A percentile compares a stretch with the other conserved stretches of the same genome.
These are phyloP conservation scores for Pythium biforme DNA, from an alignment of 352 stramenopile species.

Conservation along the genomic window DNA sequence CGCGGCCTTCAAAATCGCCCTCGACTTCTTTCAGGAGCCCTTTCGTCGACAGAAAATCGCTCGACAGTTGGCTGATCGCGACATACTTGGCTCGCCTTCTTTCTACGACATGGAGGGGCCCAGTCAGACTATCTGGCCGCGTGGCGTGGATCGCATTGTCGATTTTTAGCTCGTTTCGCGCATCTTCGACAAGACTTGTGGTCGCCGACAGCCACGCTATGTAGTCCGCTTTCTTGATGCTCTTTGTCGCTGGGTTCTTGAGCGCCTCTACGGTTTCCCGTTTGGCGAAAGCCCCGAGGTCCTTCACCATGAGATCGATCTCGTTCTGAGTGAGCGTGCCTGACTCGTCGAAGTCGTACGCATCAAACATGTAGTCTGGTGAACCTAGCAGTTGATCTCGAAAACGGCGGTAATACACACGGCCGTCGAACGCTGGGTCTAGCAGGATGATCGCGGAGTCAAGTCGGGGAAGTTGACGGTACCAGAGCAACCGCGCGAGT, in stretches of 20 bases:
- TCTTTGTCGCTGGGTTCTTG: slow-evolving; percentile 34
- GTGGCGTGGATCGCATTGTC: slow-evolving; percentile 95
- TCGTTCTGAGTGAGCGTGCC: slow-evolving; percentile 53
- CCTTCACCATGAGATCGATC: slow-evolving; percentile 65
- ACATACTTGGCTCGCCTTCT: slow-evolving; percentile 92
- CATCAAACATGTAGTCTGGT: slow-evolving; percentile 59
- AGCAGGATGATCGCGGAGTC: slow-evolving; percentile 69
- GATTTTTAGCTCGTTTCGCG: slow-evolving; percentile 61
- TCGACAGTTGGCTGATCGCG: slow-evolving; percentile 87
- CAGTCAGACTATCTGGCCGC: slow-evolving; percentile 90
- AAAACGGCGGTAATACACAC: slow-evolving; percentile 78
- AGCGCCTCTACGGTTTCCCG: slow-evolving; percentile 37
- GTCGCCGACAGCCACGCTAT: slow-evolving; percentile 53
- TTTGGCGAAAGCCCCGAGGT: slow-evolving; percentile 56
- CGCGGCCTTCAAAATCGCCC: slow-evolving; percentile 78
- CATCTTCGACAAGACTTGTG: slow-evolving; percentile 58
- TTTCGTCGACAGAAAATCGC: slow-evolving; percentile 87
- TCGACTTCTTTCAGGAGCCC: slow-evolving; percentile 70
- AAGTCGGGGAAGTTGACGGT: slow-evolving; percentile 66
- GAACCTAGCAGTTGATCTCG: slow-evolving; percentile 35
- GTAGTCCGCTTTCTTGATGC: slow-evolving; percentile 53
- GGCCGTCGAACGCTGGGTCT: slow-evolving; percentile 78
- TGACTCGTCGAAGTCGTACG: slow-evolving; percentile 76
- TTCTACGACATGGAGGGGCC: slow-evolving; percentile 86
- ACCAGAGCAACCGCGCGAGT: slow-evolving; percentile 58